Evolutionary conservation across 495 filamentous ascomycete genomes (phyloP), one percentile per base, ranked within the genome.

Genomic region (Xylaria telfairii): DNA sequence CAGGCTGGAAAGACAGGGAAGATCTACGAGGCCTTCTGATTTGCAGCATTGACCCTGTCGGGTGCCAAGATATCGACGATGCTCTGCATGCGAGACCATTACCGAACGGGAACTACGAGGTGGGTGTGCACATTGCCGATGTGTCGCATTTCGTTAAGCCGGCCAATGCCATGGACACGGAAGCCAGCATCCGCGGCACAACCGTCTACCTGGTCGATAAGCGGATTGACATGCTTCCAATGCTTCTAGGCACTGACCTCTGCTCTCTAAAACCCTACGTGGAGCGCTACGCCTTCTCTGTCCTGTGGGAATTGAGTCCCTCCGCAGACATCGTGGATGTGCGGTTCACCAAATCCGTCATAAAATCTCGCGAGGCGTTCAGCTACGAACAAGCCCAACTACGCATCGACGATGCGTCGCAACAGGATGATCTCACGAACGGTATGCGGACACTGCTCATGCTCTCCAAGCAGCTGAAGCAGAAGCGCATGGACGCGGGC

Each of bases 151-250:
- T 98, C 73, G 96, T 99, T 78, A 96, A 95, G 81, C 95, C 96
- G 34, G 93, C 93, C 78, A 98, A 96, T 78, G 90, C 96, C 49
- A 99, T 99, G 96, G 96, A 99, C 78, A 87, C 87, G 28, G 96
- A 99, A 82, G 96, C 96, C 2, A 94, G 93, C 76, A 87, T 94
- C 69, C 91, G 96, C 77, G 96, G 95, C 70, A 98, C 96, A 4
- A 98, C 96, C 0, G 96, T 99, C 37, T 99, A 99, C 75, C 85
- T 99, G 30, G 96, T 99, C 2, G 96, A 99, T 81, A 99, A 98
- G 83, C 94, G 96, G 73, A 98, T 99, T 73, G 96, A 99, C 82
- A 99, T 99, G 96, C 86, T 99, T 77, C 96, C 96, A 21, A 93
- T 92, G 87, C 89, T 99, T 30, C 88, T 99, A 19, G 96, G 96